Conservation (phyloP, 1,139 yeast genomes). For the Protomyces gravidus region DNA sequence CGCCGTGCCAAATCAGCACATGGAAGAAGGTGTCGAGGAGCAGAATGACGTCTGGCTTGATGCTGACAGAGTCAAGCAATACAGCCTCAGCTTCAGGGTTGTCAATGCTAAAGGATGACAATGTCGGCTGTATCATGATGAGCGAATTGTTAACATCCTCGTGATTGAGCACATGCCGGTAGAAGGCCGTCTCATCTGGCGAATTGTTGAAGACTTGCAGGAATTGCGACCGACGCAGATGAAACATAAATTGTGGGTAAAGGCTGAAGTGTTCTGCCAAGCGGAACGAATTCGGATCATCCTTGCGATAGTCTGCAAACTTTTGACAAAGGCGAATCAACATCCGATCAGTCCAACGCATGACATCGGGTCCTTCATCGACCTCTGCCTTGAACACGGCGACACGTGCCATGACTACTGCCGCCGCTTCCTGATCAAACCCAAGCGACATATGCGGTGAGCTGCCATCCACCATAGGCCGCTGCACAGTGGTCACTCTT, state of each 20-base stretch:
- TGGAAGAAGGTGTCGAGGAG: slow-evolving; percentile 94
- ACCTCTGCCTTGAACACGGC: slow-evolving; percentile 85
- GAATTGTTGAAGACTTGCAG: slow-evolving; percentile 95
- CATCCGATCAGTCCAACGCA: slow-evolving; percentile 82
- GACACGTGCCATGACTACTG: slow-evolving; percentile 89
- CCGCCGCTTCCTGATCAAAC: slow-evolving; percentile 99
- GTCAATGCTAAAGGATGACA: slow-evolving; percentile 78
- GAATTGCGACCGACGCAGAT: slow-evolving; percentile 93
- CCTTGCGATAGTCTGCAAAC: slow-evolving; percentile 81
- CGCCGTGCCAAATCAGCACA: slow-evolving; percentile 91
- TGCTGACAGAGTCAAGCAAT: slow-evolving; percentile 86
- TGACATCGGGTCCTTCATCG: slow-evolving; percentile 66
- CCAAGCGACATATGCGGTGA: slow-evolving; percentile 53
- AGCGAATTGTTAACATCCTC: slow-evolving; percentile 92
- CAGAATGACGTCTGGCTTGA: slow-evolving; percentile 81
- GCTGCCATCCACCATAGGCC: slow-evolving; percentile 54
- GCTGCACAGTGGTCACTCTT: slow-evolving; percentile 83
- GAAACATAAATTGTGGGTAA: slow-evolving; percentile 95
- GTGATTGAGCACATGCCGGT: slow-evolving; percentile 83
- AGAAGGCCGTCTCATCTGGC: slow-evolving; percentile 97
- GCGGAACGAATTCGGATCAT: slow-evolving; percentile 69
- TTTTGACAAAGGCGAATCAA: slow-evolving; percentile 78
- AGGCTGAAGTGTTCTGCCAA: slow-evolving; percentile 72
- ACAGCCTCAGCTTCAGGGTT: slow-evolving; percentile 75
- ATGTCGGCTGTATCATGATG: slow-evolving; percentile 94